Percentiles rank a stretch among this genome's conserved stretches.
These are phyloP conservation scores for Nothophaeocryptopus gaeumannii DNA, from an alignment of 2,329 filamentous ascomycete genomes.

Conservation along the genomic window DNA sequence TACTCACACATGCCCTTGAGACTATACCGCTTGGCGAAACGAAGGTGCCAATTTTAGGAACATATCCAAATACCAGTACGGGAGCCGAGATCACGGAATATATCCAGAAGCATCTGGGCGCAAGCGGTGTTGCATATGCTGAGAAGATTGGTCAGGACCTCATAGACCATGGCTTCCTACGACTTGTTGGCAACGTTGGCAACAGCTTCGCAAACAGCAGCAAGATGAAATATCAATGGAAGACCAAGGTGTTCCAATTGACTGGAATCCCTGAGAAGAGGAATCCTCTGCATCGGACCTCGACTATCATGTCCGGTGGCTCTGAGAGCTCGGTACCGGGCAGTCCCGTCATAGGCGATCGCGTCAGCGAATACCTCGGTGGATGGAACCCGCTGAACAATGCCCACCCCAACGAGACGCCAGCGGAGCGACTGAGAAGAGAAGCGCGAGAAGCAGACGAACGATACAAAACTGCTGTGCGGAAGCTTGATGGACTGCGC, in stretches of 20 bases:
- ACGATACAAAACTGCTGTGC: conserved; percentile 82
- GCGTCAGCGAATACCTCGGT: conserved; percentile 73
- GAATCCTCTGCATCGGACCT: conserved; percentile 63
- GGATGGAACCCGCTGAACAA: conserved; percentile 94
- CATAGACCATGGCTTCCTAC: conserved; percentile 78
- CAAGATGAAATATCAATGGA: conserved; percentile 97
- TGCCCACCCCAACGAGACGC: conserved; percentile 88
- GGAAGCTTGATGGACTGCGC: conserved; percentile 82
- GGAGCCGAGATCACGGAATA: conserved; percentile 96
- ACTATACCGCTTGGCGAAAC: conserved; percentile 84
- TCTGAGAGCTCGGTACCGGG: conserved; percentile 47
- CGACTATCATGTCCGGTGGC: conserved; percentile 62
- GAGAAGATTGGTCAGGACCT: conserved; percentile 95
- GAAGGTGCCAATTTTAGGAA: conserved; percentile 93
- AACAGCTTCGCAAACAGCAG: conserved; percentile 97
- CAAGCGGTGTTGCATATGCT: conserved; percentile 81
- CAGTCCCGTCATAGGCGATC: conserved; percentile 75
- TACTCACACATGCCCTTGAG: conserved; percentile 79
- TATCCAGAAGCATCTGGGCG: conserved; percentile 81
- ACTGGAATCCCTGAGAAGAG: conserved; percentile 89
- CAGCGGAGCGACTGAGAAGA: conserved; percentile 76
- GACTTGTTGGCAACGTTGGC: conserved; percentile 89
- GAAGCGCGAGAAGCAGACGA: conserved; percentile 90
- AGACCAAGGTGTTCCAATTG: conserved; percentile 82
- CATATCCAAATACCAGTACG: conserved; percentile 86